These are phyloP conservation scores for Chaetoscypha palmicola DNA, from an alignment of 2,329 filamentous ascomycete species.

Conservation along the genomic window DNA sequence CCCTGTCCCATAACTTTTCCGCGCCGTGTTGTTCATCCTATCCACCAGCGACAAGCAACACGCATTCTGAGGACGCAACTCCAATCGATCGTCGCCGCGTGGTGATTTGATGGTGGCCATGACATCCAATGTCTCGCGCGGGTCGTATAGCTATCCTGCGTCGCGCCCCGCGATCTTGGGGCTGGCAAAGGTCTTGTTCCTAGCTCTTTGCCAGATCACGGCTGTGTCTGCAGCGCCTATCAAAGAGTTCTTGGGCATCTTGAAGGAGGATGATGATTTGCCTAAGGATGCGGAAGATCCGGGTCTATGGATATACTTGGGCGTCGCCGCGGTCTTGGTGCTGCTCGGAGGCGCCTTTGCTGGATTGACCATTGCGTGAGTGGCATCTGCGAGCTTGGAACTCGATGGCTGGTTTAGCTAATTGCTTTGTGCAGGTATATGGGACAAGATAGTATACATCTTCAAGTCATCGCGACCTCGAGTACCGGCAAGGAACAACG, in stretches of 20 bases:
- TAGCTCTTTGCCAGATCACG: conserved; percentile 38
- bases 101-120: conserved; percentile 2
- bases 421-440: conserved; percentile 29
- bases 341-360: conserved; percentile 89
- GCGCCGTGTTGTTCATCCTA: too few species aligned
- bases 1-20: too few species aligned
- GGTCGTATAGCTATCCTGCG: conserved; percentile 33
- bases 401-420: conserved; percentile 7
- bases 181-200: conserved; percentile 44
- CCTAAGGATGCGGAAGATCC: conserved; percentile 51
- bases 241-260: conserved; percentile 35
- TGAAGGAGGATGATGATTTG: conserved; percentile 40
- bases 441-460: conserved; percentile 84
- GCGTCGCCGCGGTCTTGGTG: conserved; percentile 72
- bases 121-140: conserved; percentile 1
- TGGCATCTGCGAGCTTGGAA: conserved; percentile 16
- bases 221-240: conserved; percentile 30
- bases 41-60: too few species aligned
- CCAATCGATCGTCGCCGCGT: background rate
- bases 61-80: background rate
- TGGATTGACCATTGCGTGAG: conserved; percentile 80
- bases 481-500: conserved; percentile 77
- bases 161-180: conserved; percentile 45
- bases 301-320: conserved; percentile 72
- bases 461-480: conserved; percentile 87